Evolutionary conservation across 352 stramenopile genomes (phyloP).

Genomic region (Blastocystis sp.): DNA sequence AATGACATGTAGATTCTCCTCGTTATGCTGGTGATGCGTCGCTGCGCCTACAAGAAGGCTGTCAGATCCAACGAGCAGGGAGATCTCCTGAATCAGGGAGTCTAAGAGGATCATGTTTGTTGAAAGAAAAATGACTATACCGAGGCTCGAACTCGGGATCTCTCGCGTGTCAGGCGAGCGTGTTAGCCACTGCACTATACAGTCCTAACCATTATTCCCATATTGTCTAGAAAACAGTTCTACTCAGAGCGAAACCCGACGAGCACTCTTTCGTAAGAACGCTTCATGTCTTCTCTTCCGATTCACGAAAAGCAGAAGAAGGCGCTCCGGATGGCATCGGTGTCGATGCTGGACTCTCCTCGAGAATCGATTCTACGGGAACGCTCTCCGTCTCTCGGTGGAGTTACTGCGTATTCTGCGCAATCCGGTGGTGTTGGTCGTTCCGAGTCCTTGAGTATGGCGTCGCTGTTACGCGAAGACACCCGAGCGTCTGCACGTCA

Average conservation of each 20-base stretch:
- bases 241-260: background rate
- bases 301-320: background rate
- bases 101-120: background rate
- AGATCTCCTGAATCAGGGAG: background rate
- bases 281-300: background rate
- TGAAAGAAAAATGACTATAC: constrained; percentile 56
- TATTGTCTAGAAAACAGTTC: background rate
- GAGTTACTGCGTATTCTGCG: background rate
- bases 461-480: background rate
- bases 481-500: background rate
- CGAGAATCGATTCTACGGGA: background rate
- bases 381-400: background rate
- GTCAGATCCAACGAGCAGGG: background rate
- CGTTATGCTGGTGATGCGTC: background rate
- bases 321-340: background rate
- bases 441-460: background rate
- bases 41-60: background rate
- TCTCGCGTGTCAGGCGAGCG: constrained; percentile 55
- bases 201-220: constrained; percentile 26
- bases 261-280: background rate
- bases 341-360: background rate
- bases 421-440: background rate
- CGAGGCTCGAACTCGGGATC: constrained; percentile 56
- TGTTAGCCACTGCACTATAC: constrained; percentile 57
- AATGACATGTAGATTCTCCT: background rate